Conservation (phyloP, 805 yeast genomes). For the Myxozyma melibiosi region DNA sequence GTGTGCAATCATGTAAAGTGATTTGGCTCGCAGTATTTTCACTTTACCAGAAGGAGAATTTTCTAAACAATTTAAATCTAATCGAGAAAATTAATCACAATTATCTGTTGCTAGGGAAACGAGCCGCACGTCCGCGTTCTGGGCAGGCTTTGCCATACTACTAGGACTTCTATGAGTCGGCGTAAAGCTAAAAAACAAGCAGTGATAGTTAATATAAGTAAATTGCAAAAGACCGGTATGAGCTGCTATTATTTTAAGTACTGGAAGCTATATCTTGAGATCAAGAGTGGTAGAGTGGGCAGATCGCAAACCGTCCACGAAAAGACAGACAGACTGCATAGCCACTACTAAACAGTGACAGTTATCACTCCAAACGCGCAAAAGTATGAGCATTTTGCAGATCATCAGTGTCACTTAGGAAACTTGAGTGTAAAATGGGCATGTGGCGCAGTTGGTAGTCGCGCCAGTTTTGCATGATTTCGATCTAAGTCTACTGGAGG, state of each 20-base stretch:
- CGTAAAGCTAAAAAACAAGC: too few species aligned
- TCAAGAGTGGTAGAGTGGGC: too few species aligned
- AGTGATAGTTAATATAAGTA: too few species aligned
- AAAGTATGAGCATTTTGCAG: neutral
- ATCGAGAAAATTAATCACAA: neutral
- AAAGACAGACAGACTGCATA: too few species aligned
- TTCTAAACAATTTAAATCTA: neutral
- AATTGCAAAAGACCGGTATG: too few species aligned
- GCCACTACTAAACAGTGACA: too few species aligned
- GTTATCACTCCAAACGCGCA: too few species aligned
- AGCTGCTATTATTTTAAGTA: too few species aligned
- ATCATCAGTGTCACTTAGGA: neutral
- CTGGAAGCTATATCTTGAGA: too few species aligned
- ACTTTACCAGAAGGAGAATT: neutral
- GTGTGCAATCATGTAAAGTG: neutral
- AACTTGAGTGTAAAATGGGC: slow-evolving; percentile 23
- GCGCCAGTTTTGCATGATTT: slow-evolving; percentile 37
- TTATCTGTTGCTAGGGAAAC: neutral
- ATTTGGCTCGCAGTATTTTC: neutral
- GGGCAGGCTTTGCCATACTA: neutral
- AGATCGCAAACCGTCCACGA: too few species aligned
- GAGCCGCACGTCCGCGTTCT: neutral
- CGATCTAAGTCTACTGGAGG: slow-evolving; percentile 30
- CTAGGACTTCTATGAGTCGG: neutral
- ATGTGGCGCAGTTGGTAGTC: slow-evolving; percentile 39